Percentiles rank a stretch among this genome's conserved stretches.
These are phyloP conservation scores for Fragaria iinumae DNA, from an alignment of 306 rosid species.

Conservation along the genomic window DNA sequence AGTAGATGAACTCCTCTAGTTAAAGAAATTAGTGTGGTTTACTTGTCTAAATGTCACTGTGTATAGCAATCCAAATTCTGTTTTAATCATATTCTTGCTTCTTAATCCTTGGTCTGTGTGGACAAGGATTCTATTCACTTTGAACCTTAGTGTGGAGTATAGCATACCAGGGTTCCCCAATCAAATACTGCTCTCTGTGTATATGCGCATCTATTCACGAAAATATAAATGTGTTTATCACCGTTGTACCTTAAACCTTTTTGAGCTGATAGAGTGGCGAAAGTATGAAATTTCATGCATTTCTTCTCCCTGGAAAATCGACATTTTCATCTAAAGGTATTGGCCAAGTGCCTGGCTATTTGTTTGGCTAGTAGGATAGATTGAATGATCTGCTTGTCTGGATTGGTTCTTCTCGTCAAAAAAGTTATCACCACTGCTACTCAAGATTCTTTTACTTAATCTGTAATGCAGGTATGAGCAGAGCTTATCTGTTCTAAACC, in stretches of 20 bases:
- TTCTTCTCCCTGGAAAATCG: background rate
- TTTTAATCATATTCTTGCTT: background rate
- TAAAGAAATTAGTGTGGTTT: background rate
- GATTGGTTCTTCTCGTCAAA: conserved; percentile 11
- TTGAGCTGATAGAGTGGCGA: background rate
- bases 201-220: background rate
- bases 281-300: background rate
- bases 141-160: background rate
- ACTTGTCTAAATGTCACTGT: background rate
- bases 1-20: background rate
- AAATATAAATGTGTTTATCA: background rate
- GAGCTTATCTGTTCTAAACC: conserved; percentile 76
- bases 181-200: background rate
- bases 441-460: conserved; percentile 23
- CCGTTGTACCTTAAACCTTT: conserved; percentile 1
- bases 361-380: background rate
- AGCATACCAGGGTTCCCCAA: background rate
- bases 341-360: background rate
- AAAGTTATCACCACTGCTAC: conserved; percentile 8
- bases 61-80: background rate
- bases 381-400: background rate
- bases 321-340: background rate
- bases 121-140: background rate
- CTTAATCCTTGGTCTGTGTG: background rate
- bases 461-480: conserved; percentile 70